Base-by-base conservation (phyloP, 192 early-diverging fungal genomes). In the Coemansia sp. region DNA sequence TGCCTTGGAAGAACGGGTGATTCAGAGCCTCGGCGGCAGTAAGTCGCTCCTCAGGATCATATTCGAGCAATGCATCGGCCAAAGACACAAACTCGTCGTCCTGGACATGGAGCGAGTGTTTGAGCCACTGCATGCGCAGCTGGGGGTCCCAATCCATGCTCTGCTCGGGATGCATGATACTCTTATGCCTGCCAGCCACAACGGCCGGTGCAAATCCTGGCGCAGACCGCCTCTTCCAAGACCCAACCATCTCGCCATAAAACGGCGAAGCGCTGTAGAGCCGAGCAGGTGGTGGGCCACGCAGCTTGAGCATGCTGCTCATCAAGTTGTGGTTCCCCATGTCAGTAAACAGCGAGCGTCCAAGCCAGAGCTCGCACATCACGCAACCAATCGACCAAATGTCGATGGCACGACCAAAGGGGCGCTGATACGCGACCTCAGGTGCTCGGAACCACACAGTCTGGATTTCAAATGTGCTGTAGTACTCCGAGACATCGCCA, bases 371-470 rank as follows among this genome's bases (percentile, higher is more conserved):
- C 63, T 94, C 92, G 35, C 93, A 71, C 86, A 94, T 86, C 39
- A 94, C 84, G 62, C 92, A 94, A 59, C 87, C 87, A 26, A 76
- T 48, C 63, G 94, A 92, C 97, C 97, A 99, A 62, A 99, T 89
- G 72, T 99, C 97, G 35, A 97, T 89, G 40, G 86, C 91, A 9
- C 73, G 67, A 34, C 78, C 78, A 62, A 81, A 81, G 18, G 78
- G 78, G 28, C 85, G 85, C 16, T 90, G 89, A 76, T 99, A 99
- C 2, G 86, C 84, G 6, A 99, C 82, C 65, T 98, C 95, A 0
- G 94, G 93, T 13, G 95, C 90, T 14, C 97, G 85, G 71, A 98
- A 99, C 97, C 97, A 99, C 16, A 97, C 78, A 3, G 97, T 99
- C 62, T 96, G 93, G 16, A 99, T 96, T 48, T 89, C 81, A 51